Evolutionary conservation across 805 yeast genomes (phyloP), one percentile per base, ranked within the genome.

Genomic region (Saccharomyces paradoxus): DNA sequence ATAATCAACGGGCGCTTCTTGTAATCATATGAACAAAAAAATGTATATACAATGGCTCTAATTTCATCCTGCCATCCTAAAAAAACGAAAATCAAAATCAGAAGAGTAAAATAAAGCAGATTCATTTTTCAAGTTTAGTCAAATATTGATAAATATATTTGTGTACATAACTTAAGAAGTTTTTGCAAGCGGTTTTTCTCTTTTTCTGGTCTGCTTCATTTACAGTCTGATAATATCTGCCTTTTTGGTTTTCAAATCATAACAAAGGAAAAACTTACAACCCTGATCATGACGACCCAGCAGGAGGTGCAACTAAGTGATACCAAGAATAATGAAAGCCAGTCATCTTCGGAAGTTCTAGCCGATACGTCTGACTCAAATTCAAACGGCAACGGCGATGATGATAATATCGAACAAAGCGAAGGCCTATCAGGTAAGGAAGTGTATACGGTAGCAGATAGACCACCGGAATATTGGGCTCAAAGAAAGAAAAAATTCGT

Each of bases 401-500:
- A 21, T 10, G 44, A 21, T 37, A 17, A 37, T 37, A 9, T 37
- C 24, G 24, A 17, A 10, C 44, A 37, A 37, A 8, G 44, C 17
- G 44, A n/a, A 41, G 29, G 14, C 24, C 28, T 17, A 48, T 48
- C 22, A 27, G 26, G 17, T 28, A 22, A 13, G n/a, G 17, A 37
- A 37, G 13, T 21, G 7, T 37, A 37, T 17, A 37, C 50, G 41
- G 50, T 53, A 31, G 53, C 27, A 17, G 56, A 57, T 37, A 37
- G 44, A 47, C 58, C 58, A 50, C 50, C 49, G 46, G 64, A 72
- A 54, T 67, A 74, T 6, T 61, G 61, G 46, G 71, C 65, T 30
- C 73, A 78, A 49, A 71, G 86, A 53, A 76, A 72, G 57, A 68
- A 68, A 31, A 69, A 85, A 50, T 84, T 70, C 60, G 61, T 84